Conservation (phyloP, 2,329 filamentous ascomycete genomes). For the Alternaria solani region DNA sequence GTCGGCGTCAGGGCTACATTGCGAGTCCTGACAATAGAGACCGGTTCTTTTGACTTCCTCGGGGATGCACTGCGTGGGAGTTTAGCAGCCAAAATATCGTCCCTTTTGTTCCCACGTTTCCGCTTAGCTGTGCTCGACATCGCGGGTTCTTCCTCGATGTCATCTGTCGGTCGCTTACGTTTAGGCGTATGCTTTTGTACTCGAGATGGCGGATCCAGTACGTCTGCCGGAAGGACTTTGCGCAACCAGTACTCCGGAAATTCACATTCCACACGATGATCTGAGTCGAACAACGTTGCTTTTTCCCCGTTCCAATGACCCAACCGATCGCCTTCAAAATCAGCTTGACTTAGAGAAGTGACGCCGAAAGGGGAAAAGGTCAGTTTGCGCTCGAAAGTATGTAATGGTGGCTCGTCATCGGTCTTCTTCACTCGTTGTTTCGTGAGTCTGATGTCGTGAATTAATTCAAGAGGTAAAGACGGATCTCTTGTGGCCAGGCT, state of each 20-base stretch:
- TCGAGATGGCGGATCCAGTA: slow-evolving; percentile 27
- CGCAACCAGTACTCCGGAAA: slow-evolving; percentile 46
- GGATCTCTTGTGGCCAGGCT: slow-evolving; percentile 21
- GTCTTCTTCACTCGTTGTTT: slow-evolving; percentile 36
- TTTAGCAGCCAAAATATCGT: neutral
- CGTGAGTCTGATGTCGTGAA: slow-evolving; percentile 42
- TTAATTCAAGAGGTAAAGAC: slow-evolving; percentile 21
- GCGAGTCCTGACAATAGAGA: neutral
- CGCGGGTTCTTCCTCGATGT: neutral
- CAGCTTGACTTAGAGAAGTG: slow-evolving; percentile 37
- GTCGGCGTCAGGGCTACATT: neutral
- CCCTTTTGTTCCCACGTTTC: neutral
- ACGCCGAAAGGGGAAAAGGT: slow-evolving; percentile 48
- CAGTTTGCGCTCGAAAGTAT: slow-evolving; percentile 41
- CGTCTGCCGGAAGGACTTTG: slow-evolving; percentile 37
- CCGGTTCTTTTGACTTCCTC: neutral
- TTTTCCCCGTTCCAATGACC: slow-evolving; percentile 30
- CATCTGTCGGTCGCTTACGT: slow-evolving; percentile 18
- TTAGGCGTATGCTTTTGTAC: slow-evolving; percentile 20
- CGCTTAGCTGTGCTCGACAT: slow-evolving; percentile 6
- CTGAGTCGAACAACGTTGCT: slow-evolving; percentile 40
- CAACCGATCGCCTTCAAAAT: slow-evolving; percentile 41
- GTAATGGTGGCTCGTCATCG: slow-evolving; percentile 16
- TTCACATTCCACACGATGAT: slow-evolving; percentile 46
- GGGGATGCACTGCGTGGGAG: neutral